Conservation (phyloP, 768 basidiomycete species). For the Hericium coralloides region DNA sequence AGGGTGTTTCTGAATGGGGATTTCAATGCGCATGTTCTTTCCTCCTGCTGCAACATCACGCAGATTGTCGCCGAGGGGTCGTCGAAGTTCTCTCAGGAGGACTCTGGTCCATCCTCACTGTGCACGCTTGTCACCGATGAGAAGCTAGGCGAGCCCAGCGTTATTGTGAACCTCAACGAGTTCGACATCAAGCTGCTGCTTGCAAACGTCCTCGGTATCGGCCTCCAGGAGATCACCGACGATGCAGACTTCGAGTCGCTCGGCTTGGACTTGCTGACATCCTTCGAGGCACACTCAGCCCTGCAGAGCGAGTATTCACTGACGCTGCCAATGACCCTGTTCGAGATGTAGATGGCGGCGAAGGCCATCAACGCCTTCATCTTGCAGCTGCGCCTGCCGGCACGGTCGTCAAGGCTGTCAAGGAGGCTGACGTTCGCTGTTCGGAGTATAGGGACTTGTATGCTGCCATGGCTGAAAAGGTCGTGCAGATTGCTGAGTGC, state of each 20-base stretch:
- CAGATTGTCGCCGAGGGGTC: slow-evolving; percentile 23
- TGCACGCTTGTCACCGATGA: slow-evolving; percentile 1
- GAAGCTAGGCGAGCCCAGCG: background rate
- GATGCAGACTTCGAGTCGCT: slow-evolving; percentile 38
- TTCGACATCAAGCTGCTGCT: slow-evolving; percentile 30
- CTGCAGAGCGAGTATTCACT: slow-evolving; percentile 34
- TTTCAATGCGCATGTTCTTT: slow-evolving; percentile 24
- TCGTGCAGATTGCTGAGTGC: background rate
- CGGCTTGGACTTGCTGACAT: slow-evolving; percentile 57
- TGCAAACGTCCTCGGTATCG: slow-evolving; percentile 33
- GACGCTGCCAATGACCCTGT: slow-evolving; percentile 36
- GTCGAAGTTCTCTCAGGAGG: background rate
- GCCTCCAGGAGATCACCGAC: slow-evolving; percentile 30
- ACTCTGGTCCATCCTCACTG: background rate
- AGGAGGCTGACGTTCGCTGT: background rate
- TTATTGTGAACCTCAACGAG: slow-evolving; percentile 3
- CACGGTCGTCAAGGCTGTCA: background rate
- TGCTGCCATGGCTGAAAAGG: background rate
- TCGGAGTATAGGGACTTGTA: background rate
- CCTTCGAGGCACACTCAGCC: slow-evolving; percentile 49
- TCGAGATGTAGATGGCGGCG: slow-evolving; percentile 32
- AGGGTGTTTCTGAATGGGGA: slow-evolving; percentile 24
- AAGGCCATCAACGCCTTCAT: slow-evolving; percentile 28
- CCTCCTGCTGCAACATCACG: slow-evolving; percentile 26
- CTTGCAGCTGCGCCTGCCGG: background rate